A percentile compares a stretch with the other conserved stretches of the same genome.
Conservation (phyloP, 345 rosid species). For the Geranium brycei region DNA sequence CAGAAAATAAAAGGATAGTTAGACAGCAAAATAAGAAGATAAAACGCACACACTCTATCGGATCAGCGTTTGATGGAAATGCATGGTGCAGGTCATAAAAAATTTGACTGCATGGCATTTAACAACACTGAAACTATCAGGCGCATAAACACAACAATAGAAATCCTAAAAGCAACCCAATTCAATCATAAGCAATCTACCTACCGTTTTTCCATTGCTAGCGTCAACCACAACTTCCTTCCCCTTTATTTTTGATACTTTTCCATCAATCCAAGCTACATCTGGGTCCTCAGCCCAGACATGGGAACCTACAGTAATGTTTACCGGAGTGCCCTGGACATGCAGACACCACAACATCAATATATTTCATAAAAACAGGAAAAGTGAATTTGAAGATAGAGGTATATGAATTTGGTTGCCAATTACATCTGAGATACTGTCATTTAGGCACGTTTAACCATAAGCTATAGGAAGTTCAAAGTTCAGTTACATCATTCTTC, state of each 20-base stretch:
- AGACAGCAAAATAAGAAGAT: too few species aligned
- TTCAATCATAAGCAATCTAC: conserved; percentile 2
- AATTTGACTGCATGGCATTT: not conserved
- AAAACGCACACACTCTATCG: too few species aligned
- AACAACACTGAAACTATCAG: not conserved
- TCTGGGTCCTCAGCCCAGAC: conserved; percentile 80
- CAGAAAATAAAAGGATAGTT: too few species aligned
- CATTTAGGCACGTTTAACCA: not conserved
- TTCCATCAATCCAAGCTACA: conserved; percentile 69
- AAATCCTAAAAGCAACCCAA: not conserved
- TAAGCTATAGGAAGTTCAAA: not conserved
- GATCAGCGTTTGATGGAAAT: too few species aligned
- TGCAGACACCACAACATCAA: conserved; percentile 6
- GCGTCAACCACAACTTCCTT: conserved; percentile 37
- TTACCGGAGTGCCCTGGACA: conserved; percentile 70
- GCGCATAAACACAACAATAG: not conserved
- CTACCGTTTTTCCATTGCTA: conserved; percentile 51
- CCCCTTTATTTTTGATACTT: conserved; percentile 56
- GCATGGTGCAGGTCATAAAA: not conserved
- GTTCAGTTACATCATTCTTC: too few species aligned
- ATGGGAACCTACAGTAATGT: conserved; percentile 80
- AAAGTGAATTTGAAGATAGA: not conserved
- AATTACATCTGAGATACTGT: not conserved
- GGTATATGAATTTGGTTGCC: not conserved
- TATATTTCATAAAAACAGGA: not conserved